These are phyloP conservation scores for Chlorociboria aeruginascens DNA, from an alignment of 495 filamentous ascomycete genomes.

Conservation along the genomic window DNA sequence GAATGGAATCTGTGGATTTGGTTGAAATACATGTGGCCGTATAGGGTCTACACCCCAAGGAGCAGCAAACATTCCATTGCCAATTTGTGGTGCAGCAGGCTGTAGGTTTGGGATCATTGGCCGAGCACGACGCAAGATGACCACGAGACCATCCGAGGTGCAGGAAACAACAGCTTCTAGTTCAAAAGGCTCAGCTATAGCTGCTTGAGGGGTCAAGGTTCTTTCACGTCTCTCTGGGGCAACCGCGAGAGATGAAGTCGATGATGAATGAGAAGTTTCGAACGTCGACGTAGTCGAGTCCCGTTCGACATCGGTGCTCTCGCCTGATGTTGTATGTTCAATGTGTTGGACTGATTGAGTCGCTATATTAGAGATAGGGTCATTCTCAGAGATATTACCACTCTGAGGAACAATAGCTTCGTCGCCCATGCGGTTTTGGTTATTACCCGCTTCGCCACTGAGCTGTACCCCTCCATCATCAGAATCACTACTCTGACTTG, in stretches of 20 bases:
- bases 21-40: constrained; percentile 11
- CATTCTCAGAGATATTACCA: not conserved
- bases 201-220: not conserved
- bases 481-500: constrained; percentile 16
- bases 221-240: not conserved
- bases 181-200: constrained; percentile 36
- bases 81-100: constrained; percentile 33
- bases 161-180: constrained; percentile 84
- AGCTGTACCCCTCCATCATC: constrained; percentile 18
- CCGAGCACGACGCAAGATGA: constrained; percentile 65
- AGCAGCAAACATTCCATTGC: constrained; percentile 64
- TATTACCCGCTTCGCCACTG: not conserved
- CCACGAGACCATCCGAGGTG: constrained; percentile 79
- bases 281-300: constrained; percentile 5
- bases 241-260: constrained; percentile 2
- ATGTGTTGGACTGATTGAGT: not conserved
- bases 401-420: not conserved
- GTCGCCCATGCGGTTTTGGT: not conserved
- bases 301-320: constrained; percentile 10
- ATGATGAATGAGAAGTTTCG: constrained; percentile 7
- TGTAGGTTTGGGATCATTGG: constrained; percentile 51
- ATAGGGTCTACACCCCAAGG: constrained; percentile 53
- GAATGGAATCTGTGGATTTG: constrained; percentile 25
- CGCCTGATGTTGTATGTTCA: constrained; percentile 2
- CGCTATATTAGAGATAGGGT: not conserved